Base-by-base conservation (phyloP, 345 rosid genomes). In the Citrus reticulata region DNA sequence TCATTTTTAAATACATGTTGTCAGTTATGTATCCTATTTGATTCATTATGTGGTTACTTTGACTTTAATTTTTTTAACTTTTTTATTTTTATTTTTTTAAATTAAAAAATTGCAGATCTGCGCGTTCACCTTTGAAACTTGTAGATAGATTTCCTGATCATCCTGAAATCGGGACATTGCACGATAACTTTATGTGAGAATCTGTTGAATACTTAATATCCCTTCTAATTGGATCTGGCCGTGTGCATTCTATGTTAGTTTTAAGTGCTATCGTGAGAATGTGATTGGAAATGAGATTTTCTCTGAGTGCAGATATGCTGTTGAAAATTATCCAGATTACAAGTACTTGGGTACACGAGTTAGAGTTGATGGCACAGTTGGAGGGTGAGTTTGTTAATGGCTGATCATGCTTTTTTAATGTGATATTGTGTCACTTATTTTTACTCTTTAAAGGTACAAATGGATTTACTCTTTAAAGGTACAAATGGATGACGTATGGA, bases 401-500 rank as follows among this genome's bases (percentile, higher is more conserved):
- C 55, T 1, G 63, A 29, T 24, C 25, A 5, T 64, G n/a, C 14
- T 49, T 32, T 7, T 24, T 61, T 58, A 40, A 40, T 77, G 68
- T 27, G 32, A 75, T 55, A 6, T 69, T 57, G 58, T 68, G 32
- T 80, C 76, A 9, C 35, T 20, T 78, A 46, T 69, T 42, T 70
- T 54, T 78, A 51, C 29, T 37, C 20, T 71, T 77, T 78, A 68
- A 84, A 95, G 98, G 83, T 95, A 93, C 85, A 88, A 85, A 30
- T 93, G 98, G 98, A 92, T 87, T 54, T 78, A 51, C 29, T 37
- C 20, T 71, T 77, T 78, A 68, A 84, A 95, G 98, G 83, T 95
- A 93, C 85, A 88, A 85, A 30, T 93, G 98, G 98, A 92, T 87
- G 93, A 93, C 98, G 7, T 95, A 84, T 82, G 98, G 93, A 66